A percentile compares a stretch with the other conserved stretches of the same genome.
These are phyloP conservation scores for Nemania sp. DNA, from an alignment of 2,329 filamentous ascomycete genomes.

Conservation along the genomic window DNA sequence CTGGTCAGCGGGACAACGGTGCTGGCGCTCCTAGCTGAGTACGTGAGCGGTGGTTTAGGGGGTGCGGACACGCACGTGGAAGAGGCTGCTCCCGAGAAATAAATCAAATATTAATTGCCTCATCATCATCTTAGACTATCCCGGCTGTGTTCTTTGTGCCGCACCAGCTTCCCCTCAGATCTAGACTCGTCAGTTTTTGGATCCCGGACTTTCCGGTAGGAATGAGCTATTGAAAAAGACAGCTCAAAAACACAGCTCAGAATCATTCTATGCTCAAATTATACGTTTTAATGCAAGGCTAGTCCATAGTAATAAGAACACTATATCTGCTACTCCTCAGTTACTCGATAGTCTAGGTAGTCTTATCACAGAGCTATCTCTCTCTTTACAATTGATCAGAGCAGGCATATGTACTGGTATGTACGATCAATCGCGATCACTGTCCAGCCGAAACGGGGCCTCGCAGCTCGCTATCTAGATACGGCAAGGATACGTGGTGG, in stretches of 20 bases:
- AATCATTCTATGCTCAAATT: not conserved
- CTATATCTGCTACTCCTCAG: not conserved
- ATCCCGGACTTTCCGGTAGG: conserved; percentile 9
- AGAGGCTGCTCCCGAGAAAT: conserved; percentile 7
- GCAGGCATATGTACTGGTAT: no score
- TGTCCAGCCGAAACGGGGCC: not conserved
- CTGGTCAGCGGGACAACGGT: conserved; percentile 41
- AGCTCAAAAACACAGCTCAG: no score
- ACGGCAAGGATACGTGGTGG: not conserved
- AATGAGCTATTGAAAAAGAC: conserved; percentile 7
- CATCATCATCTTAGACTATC: not conserved
- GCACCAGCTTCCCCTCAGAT: not conserved
- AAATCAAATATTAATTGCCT: conserved; percentile 4
- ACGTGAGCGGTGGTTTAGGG: conserved; percentile 8
- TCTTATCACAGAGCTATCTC: not conserved
- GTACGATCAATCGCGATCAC: not conserved
- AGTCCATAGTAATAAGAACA: not conserved
- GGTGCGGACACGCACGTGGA: conserved; percentile 5
- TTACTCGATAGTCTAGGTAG: not conserved
- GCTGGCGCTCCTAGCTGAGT: conserved; percentile 39
- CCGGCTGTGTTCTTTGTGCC: not conserved
- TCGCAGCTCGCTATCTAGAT: conserved; percentile 3
- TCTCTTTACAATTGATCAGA: not conserved
- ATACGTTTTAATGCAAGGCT: not conserved
- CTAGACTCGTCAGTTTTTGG: not conserved